phyloP scores from a whole-genome alignment of 495 filamentous ascomycete species.

The Xylaria longipes region DNA sequence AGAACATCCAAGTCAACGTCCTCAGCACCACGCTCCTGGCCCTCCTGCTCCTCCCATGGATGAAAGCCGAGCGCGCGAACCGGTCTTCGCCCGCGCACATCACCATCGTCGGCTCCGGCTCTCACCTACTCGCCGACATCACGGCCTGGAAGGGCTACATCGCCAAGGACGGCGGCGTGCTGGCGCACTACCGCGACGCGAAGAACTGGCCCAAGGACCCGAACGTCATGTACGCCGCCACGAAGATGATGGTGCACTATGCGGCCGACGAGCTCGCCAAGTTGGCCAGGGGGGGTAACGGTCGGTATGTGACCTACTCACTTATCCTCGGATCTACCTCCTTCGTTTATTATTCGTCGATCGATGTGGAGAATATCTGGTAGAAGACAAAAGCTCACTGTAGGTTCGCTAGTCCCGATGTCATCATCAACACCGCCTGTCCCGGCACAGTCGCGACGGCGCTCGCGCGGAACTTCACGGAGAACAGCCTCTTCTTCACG shows the following conservation, averaged over 20 bases:
- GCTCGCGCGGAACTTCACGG: slow-evolving; percentile 40
- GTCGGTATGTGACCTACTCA: slow-evolving; percentile 30
- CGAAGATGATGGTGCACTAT: slow-evolving; percentile 51
- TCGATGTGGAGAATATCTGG: neutral
- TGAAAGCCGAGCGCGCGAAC: slow-evolving; percentile 31
- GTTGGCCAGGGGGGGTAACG: slow-evolving; percentile 33
- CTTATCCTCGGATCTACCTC: neutral
- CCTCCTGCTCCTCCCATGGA: slow-evolving; percentile 46
- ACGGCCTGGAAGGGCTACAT: slow-evolving; percentile 30
- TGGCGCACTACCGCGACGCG: slow-evolving; percentile 38
- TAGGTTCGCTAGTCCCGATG: slow-evolving; percentile 37
- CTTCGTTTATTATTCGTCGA: neutral
- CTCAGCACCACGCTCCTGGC: slow-evolving; percentile 55
- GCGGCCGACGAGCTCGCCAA: slow-evolving; percentile 43
- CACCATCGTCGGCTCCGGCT: slow-evolving; percentile 26
- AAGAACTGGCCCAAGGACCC: slow-evolving; percentile 38
- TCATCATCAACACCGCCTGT: slow-evolving; percentile 50
- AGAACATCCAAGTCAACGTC: slow-evolving; percentile 60
- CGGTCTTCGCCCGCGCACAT: slow-evolving; percentile 31
- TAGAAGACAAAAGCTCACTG: neutral
- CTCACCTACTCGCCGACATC: slow-evolving; percentile 26
- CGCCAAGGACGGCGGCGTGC: slow-evolving; percentile 30
- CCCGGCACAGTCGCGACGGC: slow-evolving; percentile 53
- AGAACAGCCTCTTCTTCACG: slow-evolving; percentile 24
- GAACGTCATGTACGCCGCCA: slow-evolving; percentile 37